Evolutionary conservation across 2,329 filamentous ascomycete species (phyloP).

Genomic region (Aspergillus unguis): DNA sequence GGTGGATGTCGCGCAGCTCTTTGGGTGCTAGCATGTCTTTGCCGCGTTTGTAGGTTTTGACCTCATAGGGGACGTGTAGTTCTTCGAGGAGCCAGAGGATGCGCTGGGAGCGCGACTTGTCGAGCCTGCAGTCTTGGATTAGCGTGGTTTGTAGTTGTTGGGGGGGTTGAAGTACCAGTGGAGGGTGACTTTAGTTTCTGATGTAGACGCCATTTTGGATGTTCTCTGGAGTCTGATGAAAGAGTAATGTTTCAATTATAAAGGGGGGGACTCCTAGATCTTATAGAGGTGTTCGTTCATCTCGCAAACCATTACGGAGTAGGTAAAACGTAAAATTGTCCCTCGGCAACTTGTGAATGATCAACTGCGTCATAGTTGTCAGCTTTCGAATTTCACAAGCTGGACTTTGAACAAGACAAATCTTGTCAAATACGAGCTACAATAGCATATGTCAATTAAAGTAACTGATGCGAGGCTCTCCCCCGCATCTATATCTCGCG

Average conservation of each 20-base stretch:
- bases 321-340: background rate
- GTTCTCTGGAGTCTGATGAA: background rate
- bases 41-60: slow-evolving; percentile 73
- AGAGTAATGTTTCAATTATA: too few species aligned
- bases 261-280: too few species aligned
- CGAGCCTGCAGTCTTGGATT: slow-evolving; percentile 58
- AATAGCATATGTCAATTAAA: too few species aligned
- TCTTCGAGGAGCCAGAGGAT: slow-evolving; percentile 85
- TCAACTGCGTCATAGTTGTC: slow-evolving; percentile 3
- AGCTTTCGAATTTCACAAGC: too few species aligned
- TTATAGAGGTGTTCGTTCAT: background rate
- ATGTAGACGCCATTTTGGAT: slow-evolving; percentile 18
- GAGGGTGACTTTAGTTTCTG: slow-evolving; percentile 56
- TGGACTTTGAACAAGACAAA: too few species aligned
- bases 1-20: slow-evolving; percentile 73
- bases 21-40: slow-evolving; percentile 66
- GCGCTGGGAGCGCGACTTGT: slow-evolving; percentile 76
- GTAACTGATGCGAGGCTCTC: background rate
- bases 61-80: slow-evolving; percentile 71
- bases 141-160: background rate
- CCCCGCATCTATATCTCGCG: background rate
- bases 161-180: slow-evolving; percentile 53
- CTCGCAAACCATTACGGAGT: background rate
- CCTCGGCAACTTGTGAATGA: slow-evolving; percentile 8
- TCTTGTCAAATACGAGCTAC: too few species aligned